Percentiles rank a stretch among this genome's conserved stretches.
These are phyloP conservation scores for Komagataella phaffii DNA, from an alignment of 805 yeast genomes.

Conservation along the genomic window DNA sequence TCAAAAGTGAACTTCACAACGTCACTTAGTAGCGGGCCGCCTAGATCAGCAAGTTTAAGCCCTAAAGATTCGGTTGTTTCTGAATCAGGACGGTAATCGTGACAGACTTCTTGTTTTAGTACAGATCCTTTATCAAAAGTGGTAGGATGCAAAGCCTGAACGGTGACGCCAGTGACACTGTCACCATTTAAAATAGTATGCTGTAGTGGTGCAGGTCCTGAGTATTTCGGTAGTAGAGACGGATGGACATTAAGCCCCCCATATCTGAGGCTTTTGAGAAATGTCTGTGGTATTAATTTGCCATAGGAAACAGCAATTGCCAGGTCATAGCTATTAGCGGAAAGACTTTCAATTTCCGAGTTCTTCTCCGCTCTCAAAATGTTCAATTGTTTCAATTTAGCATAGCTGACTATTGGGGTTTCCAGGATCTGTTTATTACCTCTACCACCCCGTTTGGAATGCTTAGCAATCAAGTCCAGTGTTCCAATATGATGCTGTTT, in stretches of 20 bases:
- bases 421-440: constrained; percentile 30
- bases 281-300: constrained; percentile 51
- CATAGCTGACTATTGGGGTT: constrained; percentile 37
- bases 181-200: constrained; percentile 58
- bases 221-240: constrained; percentile 64
- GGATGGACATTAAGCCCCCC: constrained; percentile 93
- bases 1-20: constrained; percentile 25
- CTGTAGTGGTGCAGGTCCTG: constrained; percentile 89
- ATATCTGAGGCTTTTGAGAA: constrained; percentile 31
- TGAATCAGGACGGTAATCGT: constrained; percentile 11
- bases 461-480: constrained; percentile 51
- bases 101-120: constrained; percentile 33
- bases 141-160: constrained; percentile 83
- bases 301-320: constrained; percentile 94
- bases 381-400: constrained; percentile 18
- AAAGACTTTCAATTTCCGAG: constrained; percentile 21
- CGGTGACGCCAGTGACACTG: constrained; percentile 61
- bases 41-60: constrained; percentile 39
- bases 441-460: constrained; percentile 54
- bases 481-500: constrained; percentile 2
- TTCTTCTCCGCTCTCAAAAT: constrained; percentile 38
- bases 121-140: constrained; percentile 74
- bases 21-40: constrained; percentile 42
- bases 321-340: constrained; percentile 29
- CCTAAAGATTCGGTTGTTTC: constrained; percentile 35